Evolutionary conservation across 805 yeast species (phyloP), one percentile per base, ranked within the genome.

Genomic region (Yamadazyma insecticola): DNA sequence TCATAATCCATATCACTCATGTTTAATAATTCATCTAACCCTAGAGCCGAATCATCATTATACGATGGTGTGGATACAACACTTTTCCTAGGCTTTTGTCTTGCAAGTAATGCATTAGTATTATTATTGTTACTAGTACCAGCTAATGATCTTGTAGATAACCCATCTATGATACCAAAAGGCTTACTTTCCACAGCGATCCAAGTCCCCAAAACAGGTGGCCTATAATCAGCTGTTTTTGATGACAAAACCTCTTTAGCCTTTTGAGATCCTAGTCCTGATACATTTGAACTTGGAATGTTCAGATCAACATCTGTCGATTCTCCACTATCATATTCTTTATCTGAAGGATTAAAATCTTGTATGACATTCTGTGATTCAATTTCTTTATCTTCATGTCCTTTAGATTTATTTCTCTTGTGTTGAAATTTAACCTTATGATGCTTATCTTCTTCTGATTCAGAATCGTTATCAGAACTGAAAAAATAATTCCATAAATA

Each of bases 181-280:
- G 96, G 96, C 47, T 86, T 80, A 30, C 75, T 75, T 26, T 67
- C 74, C 30, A 81, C 75, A 5, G 94, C 81, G 21, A 82, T 78
- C 94, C 97, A 90, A 2, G 95, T 81, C 0, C 97, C 97, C 36
- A 90, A 65, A 16, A 85, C 74, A 2, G 98, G 98, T 4, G 97
- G 97, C 32, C 95, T 65, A 40, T 87, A 77, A 32, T 89, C 87
- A 15, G 85, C 82, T 5, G 82, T 78, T 30, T 88, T 81, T 1
- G 95, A 81, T 4, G 95, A 81, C n/a, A 90, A 73, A 5, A 90
- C 86, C 55, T 90, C 97, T 41, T 90, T 88, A n/a, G 80, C 81
- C n/a, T 86, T 81, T 44, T 86, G 83, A 8, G 83, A 72, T 2
- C 95, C 94, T 7, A 55, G 35, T 14, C 48, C 50, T 23, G 75